phyloP scores from a whole-genome alignment of 2,329 filamentous ascomycete species.

The Ophiostoma sp. region DNA sequence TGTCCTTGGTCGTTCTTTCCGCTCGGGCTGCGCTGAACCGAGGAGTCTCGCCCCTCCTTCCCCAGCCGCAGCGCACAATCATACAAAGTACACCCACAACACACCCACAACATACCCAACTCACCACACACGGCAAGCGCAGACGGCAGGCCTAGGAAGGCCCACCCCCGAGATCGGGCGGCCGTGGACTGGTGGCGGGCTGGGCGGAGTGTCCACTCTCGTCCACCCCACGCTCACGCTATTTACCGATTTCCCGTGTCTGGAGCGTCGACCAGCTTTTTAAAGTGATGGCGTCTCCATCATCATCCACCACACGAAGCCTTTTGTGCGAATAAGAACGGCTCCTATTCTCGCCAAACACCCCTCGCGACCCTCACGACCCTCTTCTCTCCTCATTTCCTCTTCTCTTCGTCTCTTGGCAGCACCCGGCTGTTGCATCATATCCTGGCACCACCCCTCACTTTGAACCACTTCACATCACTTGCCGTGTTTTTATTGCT shows the following conservation, averaged over 20 bases:
- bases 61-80: background rate
- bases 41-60: background rate
- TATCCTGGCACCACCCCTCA: background rate
- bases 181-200: background rate
- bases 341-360: background rate
- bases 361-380: background rate
- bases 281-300: background rate
- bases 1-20: conserved; percentile 1
- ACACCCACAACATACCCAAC: background rate
- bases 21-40: conserved; percentile 16
- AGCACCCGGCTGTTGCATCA: background rate
- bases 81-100: background rate
- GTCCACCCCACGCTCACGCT: background rate
- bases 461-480: background rate
- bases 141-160: background rate
- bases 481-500: background rate
- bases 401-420: background rate
- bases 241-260: background rate
- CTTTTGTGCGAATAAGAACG: background rate
- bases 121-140: background rate
- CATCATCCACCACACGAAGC: background rate
- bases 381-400: background rate
- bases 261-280: background rate
- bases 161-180: conserved; percentile 13
- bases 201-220: background rate